Conservation (phyloP, 352 stramenopile species). For the Pythium coloratum region DNA sequence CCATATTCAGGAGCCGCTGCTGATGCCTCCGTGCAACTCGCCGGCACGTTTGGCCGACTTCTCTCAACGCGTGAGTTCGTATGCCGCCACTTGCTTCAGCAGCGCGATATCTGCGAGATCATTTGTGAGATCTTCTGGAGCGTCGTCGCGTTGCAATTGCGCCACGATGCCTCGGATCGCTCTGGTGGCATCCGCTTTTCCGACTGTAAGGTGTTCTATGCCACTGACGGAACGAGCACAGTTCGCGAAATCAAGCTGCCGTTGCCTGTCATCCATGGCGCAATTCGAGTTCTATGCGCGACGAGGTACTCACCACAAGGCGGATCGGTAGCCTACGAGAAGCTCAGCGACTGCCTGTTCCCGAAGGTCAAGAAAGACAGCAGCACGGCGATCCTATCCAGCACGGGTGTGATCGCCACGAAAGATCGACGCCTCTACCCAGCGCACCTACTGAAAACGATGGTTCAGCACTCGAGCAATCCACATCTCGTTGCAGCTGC, state of each 20-base stretch:
- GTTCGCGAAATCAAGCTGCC: constrained; percentile 82
- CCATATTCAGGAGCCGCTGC: constrained; percentile 27
- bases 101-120: constrained; percentile 57
- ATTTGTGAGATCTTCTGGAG: constrained; percentile 72
- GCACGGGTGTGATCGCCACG: constrained; percentile 72
- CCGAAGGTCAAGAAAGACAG: constrained; percentile 49
- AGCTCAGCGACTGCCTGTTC: constrained; percentile 64
- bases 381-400: constrained; percentile 47
- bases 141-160: constrained; percentile 65
- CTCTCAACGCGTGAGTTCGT: constrained; percentile 70
- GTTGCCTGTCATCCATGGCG: constrained; percentile 63
- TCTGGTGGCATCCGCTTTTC: constrained; percentile 59
- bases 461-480: constrained; percentile 43
- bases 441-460: constrained; percentile 60
- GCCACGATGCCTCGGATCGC: constrained; percentile 41
- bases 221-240: constrained; percentile 53
- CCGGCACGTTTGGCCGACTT: constrained; percentile 64
- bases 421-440: constrained; percentile 76
- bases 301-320: neutral
- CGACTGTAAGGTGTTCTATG: constrained; percentile 83
- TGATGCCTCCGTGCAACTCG: constrained; percentile 61
- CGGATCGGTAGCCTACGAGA: constrained; percentile 27
- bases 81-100: constrained; percentile 54
- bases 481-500: constrained; percentile 52
- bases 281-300: constrained; percentile 60